Percentiles rank a stretch among this genome's conserved stretches.
phyloP scores from a whole-genome alignment of 352 stramenopile genomes.

The Saprolegnia parasitica region DNA sequence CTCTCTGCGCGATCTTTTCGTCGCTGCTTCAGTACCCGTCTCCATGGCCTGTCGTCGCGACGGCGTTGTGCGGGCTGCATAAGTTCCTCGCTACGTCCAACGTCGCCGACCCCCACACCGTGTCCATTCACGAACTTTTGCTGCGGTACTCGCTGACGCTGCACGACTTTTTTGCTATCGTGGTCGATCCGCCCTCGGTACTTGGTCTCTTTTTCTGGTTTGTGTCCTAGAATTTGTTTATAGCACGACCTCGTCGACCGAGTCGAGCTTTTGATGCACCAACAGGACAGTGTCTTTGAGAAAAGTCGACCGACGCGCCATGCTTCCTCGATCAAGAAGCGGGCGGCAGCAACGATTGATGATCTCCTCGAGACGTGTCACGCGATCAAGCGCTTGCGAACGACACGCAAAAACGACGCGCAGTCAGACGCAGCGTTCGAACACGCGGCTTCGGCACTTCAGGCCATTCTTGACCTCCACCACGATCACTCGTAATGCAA shows the following conservation, averaged over 20 bases:
- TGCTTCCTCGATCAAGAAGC: neutral
- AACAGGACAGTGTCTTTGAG: neutral
- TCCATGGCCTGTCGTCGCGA: neutral
- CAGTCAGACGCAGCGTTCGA: conserved; percentile 29
- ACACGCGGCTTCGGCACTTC: conserved; percentile 25
- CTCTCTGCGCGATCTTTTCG: neutral
- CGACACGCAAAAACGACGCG: conserved; percentile 8
- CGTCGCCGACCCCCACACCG: neutral
- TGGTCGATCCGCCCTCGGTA: neutral
- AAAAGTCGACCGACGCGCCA: neutral
- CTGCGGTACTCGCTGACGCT: neutral
- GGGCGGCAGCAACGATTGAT: neutral
- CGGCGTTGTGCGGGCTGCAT: neutral
- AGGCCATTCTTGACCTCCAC: neutral
- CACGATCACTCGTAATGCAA: neutral
- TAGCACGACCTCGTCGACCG: neutral
- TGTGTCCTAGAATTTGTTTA: neutral
- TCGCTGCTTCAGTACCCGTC: neutral
- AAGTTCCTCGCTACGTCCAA: neutral
- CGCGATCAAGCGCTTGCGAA: neutral
- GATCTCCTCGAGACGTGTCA: neutral
- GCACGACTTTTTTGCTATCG: neutral
- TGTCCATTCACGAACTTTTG: neutral
- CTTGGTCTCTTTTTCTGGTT: no score
- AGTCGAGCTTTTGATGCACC: neutral